These are phyloP conservation scores for Metschnikowia lochheadii DNA, from an alignment of 805 yeast species.

Conservation along the genomic window DNA sequence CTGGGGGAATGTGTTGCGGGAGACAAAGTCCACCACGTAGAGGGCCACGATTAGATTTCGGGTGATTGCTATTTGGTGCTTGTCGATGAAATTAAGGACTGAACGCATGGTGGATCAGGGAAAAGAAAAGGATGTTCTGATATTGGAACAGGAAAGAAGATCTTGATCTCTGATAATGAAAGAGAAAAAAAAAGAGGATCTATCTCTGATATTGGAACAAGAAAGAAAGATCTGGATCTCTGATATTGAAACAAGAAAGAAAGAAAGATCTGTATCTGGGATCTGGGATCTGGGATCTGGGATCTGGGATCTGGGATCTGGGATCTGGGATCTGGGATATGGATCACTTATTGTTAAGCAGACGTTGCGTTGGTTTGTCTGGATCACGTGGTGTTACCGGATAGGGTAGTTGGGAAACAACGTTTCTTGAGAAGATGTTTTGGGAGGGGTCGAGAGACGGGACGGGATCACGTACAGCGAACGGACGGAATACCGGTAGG, in stretches of 20 bases:
- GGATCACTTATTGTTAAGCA: neutral
- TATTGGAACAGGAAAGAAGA: neutral
- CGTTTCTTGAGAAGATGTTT: too few species aligned
- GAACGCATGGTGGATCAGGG: slow-evolving; percentile 4
- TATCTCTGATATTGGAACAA: neutral
- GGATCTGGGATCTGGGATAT: too few species aligned
- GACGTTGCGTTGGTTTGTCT: neutral
- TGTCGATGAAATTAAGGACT: slow-evolving; percentile 22
- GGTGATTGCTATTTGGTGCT: slow-evolving; percentile 35
- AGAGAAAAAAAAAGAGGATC: too few species aligned
- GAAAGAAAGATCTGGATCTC: neutral
- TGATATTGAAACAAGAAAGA: too few species aligned
- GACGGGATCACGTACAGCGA: neutral
- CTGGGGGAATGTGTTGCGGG: slow-evolving; percentile 11
- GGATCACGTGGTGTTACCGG: neutral
- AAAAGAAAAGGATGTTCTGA: neutral
- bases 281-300: too few species aligned
- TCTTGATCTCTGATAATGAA: neutral
- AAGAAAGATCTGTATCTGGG: too few species aligned
- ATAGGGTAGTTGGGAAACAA: too few species aligned
- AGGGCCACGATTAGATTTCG: slow-evolving; percentile 25
- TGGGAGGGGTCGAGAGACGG: too few species aligned
- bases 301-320: too few species aligned
- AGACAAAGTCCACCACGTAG: slow-evolving; percentile 23
- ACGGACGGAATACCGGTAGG: neutral